Conservation (phyloP, 805 yeast species). For the Suhomyces sp. region DNA sequence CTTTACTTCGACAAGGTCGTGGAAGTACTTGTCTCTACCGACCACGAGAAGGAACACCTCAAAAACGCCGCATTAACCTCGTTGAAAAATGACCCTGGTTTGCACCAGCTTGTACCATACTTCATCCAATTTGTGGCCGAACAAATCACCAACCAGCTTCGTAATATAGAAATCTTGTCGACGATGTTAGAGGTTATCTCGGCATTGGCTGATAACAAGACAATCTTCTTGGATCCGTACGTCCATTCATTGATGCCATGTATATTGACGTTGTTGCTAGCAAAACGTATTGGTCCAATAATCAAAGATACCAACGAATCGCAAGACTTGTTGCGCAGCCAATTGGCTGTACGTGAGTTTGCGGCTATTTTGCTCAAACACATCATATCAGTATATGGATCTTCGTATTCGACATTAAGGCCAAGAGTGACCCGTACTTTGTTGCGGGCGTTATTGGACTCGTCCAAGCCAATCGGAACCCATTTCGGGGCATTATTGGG, state of each 20-base stretch:
- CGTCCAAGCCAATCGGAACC: conserved; percentile 80
- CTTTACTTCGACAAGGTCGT: conserved; percentile 89
- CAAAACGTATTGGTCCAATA: conserved; percentile 75
- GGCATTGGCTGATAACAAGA: conserved; percentile 76
- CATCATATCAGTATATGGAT: conserved; percentile 76
- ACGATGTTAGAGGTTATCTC: conserved; percentile 89
- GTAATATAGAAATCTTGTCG: conserved; percentile 63
- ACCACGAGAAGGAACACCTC: conserved; percentile 53
- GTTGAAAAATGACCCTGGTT: conserved; percentile 86
- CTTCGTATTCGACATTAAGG: conserved; percentile 81
- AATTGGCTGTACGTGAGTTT: conserved; percentile 74
- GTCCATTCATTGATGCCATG: conserved; percentile 98
- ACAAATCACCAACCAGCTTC: conserved; percentile 83
- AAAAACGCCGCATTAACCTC: conserved; percentile 81
- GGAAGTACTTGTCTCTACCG: conserved; percentile 64
- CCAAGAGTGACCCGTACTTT: conserved; percentile 94
- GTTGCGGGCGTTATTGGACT: conserved; percentile 83
- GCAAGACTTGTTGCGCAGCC: conserved; percentile 31
- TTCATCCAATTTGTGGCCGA: conserved; percentile 95
- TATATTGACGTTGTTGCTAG: conserved; percentile 80
- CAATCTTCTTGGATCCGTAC: conserved; percentile 90
- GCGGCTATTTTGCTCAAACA: conserved; percentile 81
- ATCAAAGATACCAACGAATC: conserved; percentile 35
- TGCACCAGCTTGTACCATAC: conserved; percentile 95
- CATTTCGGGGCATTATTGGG: conserved; percentile 91